Conservation (phyloP, 257 asterid species). For the Lantana camara region DNA sequence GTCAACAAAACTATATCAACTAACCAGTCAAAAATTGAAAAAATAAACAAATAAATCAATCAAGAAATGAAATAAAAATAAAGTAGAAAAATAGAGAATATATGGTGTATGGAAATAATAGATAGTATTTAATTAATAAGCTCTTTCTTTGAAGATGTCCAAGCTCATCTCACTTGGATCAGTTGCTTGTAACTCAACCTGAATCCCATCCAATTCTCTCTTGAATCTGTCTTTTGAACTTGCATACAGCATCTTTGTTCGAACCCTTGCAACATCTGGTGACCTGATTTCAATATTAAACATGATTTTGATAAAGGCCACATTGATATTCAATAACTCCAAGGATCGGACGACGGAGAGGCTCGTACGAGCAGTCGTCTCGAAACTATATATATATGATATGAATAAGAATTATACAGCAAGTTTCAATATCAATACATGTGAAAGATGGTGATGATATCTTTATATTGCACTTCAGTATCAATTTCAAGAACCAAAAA, state of each 20-base stretch:
- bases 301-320: not conserved
- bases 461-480: too few relatives aligned
- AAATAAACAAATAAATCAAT: constrained; percentile 1
- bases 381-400: too few relatives aligned
- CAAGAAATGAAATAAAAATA: too few relatives aligned
- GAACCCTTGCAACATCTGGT: constrained; percentile 45
- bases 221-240: constrained; percentile 55
- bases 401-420: too few relatives aligned
- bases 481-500: too few relatives aligned
- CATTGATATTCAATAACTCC: too few relatives aligned
- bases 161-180: constrained; percentile 58
- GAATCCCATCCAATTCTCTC: constrained; percentile 54
- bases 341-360: too few relatives aligned
- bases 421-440: too few relatives aligned
- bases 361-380: too few relatives aligned
- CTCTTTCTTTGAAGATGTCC: constrained; percentile 53
- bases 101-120: not conserved
- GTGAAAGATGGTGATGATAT: too few relatives aligned
- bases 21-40: constrained; percentile 7
- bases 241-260: constrained; percentile 55
- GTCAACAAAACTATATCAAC: too few relatives aligned
- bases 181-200: constrained; percentile 52
- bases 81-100: not conserved
- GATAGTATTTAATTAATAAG: constrained; percentile 14
- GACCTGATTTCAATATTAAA: constrained; percentile 31